Base-by-base conservation (phyloP, 805 yeast genomes). In the Monosporozyma aerobia region DNA sequence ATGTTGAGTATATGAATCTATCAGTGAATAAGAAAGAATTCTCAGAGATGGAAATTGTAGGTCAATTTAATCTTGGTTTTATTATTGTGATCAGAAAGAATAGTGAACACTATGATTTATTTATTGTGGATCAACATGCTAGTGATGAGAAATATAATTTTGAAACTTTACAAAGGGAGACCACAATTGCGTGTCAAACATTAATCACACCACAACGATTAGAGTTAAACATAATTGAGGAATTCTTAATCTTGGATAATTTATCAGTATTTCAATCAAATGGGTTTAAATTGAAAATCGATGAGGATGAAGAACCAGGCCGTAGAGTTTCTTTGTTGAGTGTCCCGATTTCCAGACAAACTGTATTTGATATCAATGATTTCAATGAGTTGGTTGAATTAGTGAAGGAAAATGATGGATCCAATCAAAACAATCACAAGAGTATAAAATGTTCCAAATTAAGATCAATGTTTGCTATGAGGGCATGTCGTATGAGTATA, bases 91-190 rank as follows among this genome's bases (percentile, higher is more conserved):
- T 79, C 2, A 73, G 82, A 49, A 67, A 68, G n/a, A 39, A 23
- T 30, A 10, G 22, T 10, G 30, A 29, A n/a, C 27, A 23, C 33
- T 68, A 67, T 47, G 89, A 89, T 62, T 60, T 92, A 33, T 90
- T 94, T 61, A 90, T 94, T 35, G 77, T 94, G 48, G 99, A 94
- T 66, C 99, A 94, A 68, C 99, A 94, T 71, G 99, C 99, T 0
- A 87, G 96, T 58, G 99, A 94, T 70, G 99, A 94, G 63, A 94
- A 90, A 59, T 89, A 63, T 72, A 94, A 94, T 67, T 94, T 88
- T 71, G 99, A 94, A 66, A 73, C 72, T 48, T 69, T 86, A 14
- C 82, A 79, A 58, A 66, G 71, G 14, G 74, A 73, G 2, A 79
- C 86, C 0, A 69, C 72, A 0, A 81, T 90, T 56, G 77, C 80